Evolutionary conservation across 2,329 filamentous ascomycete species (phyloP).

Genomic region (Talaromyces sp.): DNA sequence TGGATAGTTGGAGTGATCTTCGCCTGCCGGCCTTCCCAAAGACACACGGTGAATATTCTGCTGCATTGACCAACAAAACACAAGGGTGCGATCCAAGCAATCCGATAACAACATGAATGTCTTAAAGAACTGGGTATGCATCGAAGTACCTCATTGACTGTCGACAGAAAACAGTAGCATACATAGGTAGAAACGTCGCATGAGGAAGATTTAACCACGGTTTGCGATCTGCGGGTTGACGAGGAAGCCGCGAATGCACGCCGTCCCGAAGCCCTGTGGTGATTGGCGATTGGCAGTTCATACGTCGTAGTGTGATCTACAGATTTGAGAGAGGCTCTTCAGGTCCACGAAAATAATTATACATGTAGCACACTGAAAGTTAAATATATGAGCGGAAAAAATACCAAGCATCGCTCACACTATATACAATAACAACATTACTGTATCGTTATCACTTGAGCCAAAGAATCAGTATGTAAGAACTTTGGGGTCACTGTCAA

Average conservation of each 20-base stretch:
- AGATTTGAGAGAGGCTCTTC: neutral
- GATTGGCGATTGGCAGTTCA: neutral
- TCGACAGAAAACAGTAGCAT: neutral
- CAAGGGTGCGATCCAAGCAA: neutral
- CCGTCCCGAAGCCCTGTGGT: neutral
- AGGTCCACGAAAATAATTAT: neutral
- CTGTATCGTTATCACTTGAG: neutral
- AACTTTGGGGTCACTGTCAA: conserved; percentile 23
- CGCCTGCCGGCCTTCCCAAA: neutral
- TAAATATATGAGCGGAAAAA: neutral
- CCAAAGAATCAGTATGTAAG: conserved; percentile 6
- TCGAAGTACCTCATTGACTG: neutral
- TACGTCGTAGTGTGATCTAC: too few relatives aligned
- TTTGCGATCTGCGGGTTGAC: neutral
- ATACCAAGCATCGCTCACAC: neutral
- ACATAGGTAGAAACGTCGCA: neutral
- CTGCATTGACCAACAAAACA: neutral
- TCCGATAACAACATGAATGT: too few relatives aligned
- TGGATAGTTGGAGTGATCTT: too few relatives aligned
- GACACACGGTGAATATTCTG: neutral
- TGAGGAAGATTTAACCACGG: neutral
- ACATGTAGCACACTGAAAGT: neutral
- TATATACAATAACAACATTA: neutral
- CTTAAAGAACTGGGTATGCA: neutral
- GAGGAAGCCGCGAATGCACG: neutral